Evolutionary conservation across 345 rosid species (phyloP), one percentile per base, ranked within the genome.

Genomic region (Draba incana): DNA sequence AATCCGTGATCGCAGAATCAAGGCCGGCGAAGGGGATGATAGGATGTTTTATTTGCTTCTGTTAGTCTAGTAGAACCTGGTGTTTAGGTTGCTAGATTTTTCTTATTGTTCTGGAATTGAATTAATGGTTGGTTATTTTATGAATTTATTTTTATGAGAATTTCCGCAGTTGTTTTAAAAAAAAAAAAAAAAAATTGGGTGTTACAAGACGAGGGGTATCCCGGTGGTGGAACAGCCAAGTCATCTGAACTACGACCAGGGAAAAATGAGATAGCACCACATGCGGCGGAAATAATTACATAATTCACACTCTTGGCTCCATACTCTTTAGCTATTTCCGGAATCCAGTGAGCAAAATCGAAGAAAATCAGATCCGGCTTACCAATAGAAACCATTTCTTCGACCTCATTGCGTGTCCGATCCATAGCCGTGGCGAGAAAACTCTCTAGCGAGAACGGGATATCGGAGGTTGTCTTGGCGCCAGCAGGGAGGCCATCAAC

Each of bases 151-250:
- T n/a, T n/a, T n/a, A n/a, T n/a, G n/a, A n/a, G n/a, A n/a, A n/a
- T n/a, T n/a, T n/a, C n/a, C n/a, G n/a, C n/a, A n/a, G n/a, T n/a
- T n/a, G n/a, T n/a, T n/a, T n/a, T n/a, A n/a, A n/a, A n/a, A n/a
- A n/a, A n/a, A n/a, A n/a, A n/a, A n/a, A n/a, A n/a, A n/a, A n/a
- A n/a, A n/a, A n/a, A n/a, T n/a, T n/a, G n/a, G n/a, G n/a, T n/a
- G n/a, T n/a, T n/a, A n/a, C n/a, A n/a, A n/a, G n/a, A n/a, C 0
- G 92, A 87, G 1, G 98, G 89, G 68, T 89, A 92, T 5, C 92
- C 90, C 0, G 60, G 16, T 0, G 96, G 96, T 3, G 82, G 92
- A 48, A 13, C 54, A 0, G 59, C 75, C 35, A 87, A 38, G 14
- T 82, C 90, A 33, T 75, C 81, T 55, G 57, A 16, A 61, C 30